Conservation (phyloP, 169 alveolate species). For the Blepharisma undulans region DNA sequence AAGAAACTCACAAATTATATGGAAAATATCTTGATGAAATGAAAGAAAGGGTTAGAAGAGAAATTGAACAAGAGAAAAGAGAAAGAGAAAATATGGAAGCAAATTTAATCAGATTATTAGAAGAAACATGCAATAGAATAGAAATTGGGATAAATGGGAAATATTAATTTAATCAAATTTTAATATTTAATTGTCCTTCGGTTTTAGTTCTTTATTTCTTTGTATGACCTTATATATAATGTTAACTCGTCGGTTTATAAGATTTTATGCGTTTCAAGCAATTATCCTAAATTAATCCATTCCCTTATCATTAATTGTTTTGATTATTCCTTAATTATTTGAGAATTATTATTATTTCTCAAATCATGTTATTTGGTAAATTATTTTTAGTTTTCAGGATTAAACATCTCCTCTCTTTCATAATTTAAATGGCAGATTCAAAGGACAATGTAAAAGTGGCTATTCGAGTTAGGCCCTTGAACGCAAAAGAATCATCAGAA, state of each 20-base stretch:
- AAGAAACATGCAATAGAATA: conserved; percentile 64
- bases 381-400: background rate
- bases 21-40: conserved; percentile 28
- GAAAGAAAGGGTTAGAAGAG: background rate
- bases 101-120: conserved; percentile 52
- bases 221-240: no score
- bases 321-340: no score
- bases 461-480: conserved; percentile 51
- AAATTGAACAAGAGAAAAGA: conserved; percentile 47
- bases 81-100: conserved; percentile 71
- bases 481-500: conserved; percentile 36
- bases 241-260: no score
- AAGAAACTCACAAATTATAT: background rate
- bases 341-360: no score
- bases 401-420: background rate
- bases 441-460: conserved; percentile 73
- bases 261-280: no score
- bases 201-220: no score
- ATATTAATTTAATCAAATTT: background rate
- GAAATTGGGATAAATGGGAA: conserved; percentile 25
- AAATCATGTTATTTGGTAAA: background rate
- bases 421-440: conserved; percentile 34
- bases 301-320: no score
- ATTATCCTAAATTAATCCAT: no score
- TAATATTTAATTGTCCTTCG: no score